phyloP scores from a whole-genome alignment of 1,139 yeast genomes.

The Groenewaldozyma auringiensis region DNA sequence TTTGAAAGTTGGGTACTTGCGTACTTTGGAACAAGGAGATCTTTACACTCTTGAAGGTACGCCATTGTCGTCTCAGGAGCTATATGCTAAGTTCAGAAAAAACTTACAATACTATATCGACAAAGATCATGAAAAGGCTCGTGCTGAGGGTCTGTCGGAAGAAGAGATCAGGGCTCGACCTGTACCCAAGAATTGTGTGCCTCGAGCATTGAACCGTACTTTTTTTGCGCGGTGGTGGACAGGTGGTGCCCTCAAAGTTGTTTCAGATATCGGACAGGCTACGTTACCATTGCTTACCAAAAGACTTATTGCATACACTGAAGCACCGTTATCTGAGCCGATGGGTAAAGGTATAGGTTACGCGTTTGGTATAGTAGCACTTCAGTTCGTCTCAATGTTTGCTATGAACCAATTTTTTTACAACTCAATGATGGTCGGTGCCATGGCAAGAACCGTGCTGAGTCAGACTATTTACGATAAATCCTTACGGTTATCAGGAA shows the following conservation, averaged over 20 bases:
- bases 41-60: constrained; percentile 47
- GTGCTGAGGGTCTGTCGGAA: constrained; percentile 19
- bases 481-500: constrained; percentile 53
- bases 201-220: constrained; percentile 47
- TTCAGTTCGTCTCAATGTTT: constrained; percentile 45
- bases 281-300: constrained; percentile 45
- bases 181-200: constrained; percentile 38
- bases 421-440: constrained; percentile 56
- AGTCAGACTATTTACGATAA: constrained; percentile 62
- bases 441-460: constrained; percentile 56
- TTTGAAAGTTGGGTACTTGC: constrained; percentile 53
- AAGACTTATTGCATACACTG: constrained; percentile 44
- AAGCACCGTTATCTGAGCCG: constrained; percentile 15
- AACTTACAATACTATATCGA: constrained; percentile 36
- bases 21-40: constrained; percentile 61
- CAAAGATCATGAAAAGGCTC: constrained; percentile 27
- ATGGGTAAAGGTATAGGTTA: constrained; percentile 47
- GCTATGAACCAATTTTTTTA: constrained; percentile 57
- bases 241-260: constrained; percentile 38
- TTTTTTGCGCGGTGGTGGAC: constrained; percentile 45
- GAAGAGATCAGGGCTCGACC: constrained; percentile 19
- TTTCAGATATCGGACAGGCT: constrained; percentile 46
- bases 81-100: constrained; percentile 36
- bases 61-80: constrained; percentile 41
- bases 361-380: constrained; percentile 46